Evolutionary conservation across 2,329 filamentous ascomycete genomes (phyloP).

Genomic region (Colletotrichum magnum): DNA sequence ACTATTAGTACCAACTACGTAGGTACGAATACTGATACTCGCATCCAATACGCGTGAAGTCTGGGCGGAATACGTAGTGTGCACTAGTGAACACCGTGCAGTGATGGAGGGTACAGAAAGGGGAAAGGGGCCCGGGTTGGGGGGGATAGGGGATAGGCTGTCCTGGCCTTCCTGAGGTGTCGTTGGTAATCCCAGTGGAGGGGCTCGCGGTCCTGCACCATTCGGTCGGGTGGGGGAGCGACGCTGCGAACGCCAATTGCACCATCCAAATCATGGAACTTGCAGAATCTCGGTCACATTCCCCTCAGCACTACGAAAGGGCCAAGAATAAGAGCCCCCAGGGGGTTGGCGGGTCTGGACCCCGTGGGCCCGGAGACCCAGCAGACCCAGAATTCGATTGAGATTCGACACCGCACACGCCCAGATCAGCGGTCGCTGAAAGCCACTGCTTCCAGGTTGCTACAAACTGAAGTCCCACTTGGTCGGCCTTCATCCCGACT

Average conservation of each 20-base stretch:
- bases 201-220: conserved; percentile 19
- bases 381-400: conserved; percentile 15
- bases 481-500: conserved; percentile 9
- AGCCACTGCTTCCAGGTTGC: no score
- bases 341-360: conserved; percentile 22
- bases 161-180: background rate
- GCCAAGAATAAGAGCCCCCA: background rate
- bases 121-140: background rate
- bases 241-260: background rate
- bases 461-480: background rate
- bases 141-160: background rate
- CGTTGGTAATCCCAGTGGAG: conserved; percentile 15
- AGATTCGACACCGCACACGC: conserved; percentile 19
- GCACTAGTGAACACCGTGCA: no score
- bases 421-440: conserved; percentile 16
- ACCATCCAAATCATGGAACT: background rate
- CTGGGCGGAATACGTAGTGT: conserved; percentile 9
- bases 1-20: no score
- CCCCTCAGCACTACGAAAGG: no score
- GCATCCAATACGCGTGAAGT: conserved; percentile 22
- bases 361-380: background rate
- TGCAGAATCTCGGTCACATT: conserved; percentile 1
- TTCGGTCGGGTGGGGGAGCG: conserved; percentile 13
- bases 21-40: background rate
- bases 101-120: conserved; percentile 26